Evolutionary conservation across 768 basidiomycete genomes (phyloP), one percentile per base, ranked within the genome.

Genomic region (Trametes cinnabarina): DNA sequence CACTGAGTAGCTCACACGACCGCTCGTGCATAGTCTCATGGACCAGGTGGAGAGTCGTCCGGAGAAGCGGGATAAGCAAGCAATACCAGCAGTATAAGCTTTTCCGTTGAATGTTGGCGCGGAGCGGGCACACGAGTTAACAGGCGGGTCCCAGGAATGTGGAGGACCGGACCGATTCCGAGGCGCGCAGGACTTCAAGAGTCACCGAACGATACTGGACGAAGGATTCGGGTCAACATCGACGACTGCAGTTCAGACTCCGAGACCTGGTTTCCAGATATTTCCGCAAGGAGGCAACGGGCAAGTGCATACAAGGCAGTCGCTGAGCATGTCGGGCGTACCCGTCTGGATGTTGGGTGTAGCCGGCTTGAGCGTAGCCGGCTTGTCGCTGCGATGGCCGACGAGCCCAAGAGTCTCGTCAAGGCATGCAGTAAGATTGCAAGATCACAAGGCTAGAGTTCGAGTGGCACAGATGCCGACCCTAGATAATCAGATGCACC

Each of bases 81-180:
- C 14, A 35, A 9, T n/a, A 40, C 25, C 35, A 35, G 25, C 25
- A 26, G 44, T 37, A 26, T 26, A 37, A 47, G 46, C n/a, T 46
- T 30, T 35, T 59, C 17, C 17, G 22, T 34, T n/a, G 20, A 44
- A 34, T 22, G 37, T 14, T 30, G 46, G 30, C 34, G 39, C 46
- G 28, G 51, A 41, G 22, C 34, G 40, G 35, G 43, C 32, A 47
- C 49, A n/a, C n/a, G 20, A 20, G 26, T 22, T 22, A 17, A 25
- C 40, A n/a, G 42, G n/a, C 30, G 22, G 39, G 14, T 47, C 22
- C 28, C 30, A 44, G 32, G 32, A 8, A 19, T 25, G 37, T 44
- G 51, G 57, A 22, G 22, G 15, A 41, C 28, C 58, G 58, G 58
- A 34, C 58, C 58, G 58, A 15, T n/a, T 48, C 51, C 58, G 58